Base-by-base conservation (phyloP, 2,329 filamentous ascomycete genomes). In the Parastagonospora nodorum region DNA sequence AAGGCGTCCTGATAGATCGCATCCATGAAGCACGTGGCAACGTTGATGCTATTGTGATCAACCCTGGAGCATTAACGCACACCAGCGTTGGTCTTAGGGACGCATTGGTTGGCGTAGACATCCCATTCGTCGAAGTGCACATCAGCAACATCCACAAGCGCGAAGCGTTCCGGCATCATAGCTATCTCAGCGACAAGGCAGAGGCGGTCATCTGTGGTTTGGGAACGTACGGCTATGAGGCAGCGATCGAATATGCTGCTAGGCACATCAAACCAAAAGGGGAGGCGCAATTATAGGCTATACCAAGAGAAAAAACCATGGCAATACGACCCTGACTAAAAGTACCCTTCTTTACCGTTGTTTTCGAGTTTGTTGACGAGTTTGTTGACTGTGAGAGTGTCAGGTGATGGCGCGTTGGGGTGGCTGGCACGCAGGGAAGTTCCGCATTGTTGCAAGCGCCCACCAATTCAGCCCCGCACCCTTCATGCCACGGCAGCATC, bases 91-190 rank as follows among this genome's bases (percentile, higher is more conserved):
- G 86, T 0, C 79, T 92, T 50, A 79, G 89, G n/a, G 89, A 92
- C 70, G 88, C 89, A 0, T 74, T 92, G 24, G 70, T 86, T 0
- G 88, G 84, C 4, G 85, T 90, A 0, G 78, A 78, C 6, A 84
- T 91, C 16, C 89, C 88, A 0, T 92, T 92, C 62, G 78, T 92
- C 40, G 89, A 93, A 75, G 72, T 91, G n/a, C 89, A 92, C 69
- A 81, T 92, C 30, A 86, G 80, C 48, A 92, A 92, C 69, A 82
- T 92, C 2, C 88, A 92, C 71, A 82, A 84, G 28, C 74, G 89
- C 8, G 89, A 92, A 75, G 64, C 78, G 1, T 92, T 84, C 63
- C 78, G 89, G 45, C 82, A 85, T 58, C 84, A 88, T 57, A 90
- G 86, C 57, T 91, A 88, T 64, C 76, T 92, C 57, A 85, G 83